Evolutionary conservation across 805 yeast genomes (phyloP).

Genomic region (Blastobotrys muscicola): DNA sequence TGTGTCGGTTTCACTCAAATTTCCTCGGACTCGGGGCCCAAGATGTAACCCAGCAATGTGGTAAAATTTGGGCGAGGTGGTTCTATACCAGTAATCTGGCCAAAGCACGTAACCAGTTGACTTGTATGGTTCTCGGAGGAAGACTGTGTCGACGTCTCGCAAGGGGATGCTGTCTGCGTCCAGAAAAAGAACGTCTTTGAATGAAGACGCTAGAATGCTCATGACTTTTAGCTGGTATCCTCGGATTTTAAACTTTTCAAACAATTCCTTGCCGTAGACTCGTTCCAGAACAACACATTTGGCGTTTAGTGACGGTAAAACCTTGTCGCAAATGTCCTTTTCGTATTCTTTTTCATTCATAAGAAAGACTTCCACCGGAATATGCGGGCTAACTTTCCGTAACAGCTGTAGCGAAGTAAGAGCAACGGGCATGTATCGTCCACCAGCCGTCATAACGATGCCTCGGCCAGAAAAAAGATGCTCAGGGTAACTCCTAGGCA

Average conservation of each 20-base stretch:
- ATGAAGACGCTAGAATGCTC: constrained; percentile 62
- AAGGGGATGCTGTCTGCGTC: constrained; percentile 75
- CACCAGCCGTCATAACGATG: constrained; percentile 71
- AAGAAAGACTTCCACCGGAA: constrained; percentile 77
- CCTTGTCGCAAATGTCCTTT: constrained; percentile 53
- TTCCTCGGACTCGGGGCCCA: constrained; percentile 30
- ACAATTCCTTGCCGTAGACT: constrained; percentile 48
- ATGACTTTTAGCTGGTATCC: constrained; percentile 65
- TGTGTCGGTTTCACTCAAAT: constrained; percentile 32
- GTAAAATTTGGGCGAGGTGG: constrained; percentile 66
- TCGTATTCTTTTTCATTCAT: constrained; percentile 66
- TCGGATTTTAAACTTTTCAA: constrained; percentile 40
- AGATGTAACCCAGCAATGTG: constrained; percentile 52
- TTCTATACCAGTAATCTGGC: constrained; percentile 88
- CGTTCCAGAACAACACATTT: constrained; percentile 58
- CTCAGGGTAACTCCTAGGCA: constrained; percentile 32
- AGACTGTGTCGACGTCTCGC: constrained; percentile 50
- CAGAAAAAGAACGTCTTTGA: constrained; percentile 58
- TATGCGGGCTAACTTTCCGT: constrained; percentile 53
- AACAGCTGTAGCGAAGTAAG: constrained; percentile 54
- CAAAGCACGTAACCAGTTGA: constrained; percentile 48
- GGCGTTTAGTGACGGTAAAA: constrained; percentile 54
- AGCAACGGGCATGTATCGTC: constrained; percentile 63
- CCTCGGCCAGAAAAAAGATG: constrained; percentile 34
- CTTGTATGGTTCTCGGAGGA: constrained; percentile 46